Evolutionary conservation across 1,284 basidiomycete species (phyloP).

Genomic region (Cerioporus squamosus): DNA sequence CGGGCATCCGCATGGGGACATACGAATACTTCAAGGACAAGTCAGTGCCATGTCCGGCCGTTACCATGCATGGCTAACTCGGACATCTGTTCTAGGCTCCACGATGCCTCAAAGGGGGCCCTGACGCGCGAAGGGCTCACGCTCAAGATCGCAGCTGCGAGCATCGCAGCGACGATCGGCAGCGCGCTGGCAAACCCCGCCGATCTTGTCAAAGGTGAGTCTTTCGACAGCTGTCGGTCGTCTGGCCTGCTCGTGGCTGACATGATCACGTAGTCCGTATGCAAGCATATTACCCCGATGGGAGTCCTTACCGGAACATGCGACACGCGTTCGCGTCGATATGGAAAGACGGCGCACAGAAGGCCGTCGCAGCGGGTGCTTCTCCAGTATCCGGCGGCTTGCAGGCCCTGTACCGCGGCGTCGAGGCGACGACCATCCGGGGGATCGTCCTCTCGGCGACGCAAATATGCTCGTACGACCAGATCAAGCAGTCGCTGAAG

Average conservation of each 20-base stretch:
- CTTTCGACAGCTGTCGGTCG: neutral
- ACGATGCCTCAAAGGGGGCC: constrained; percentile 30
- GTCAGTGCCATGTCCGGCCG: constrained; percentile 26
- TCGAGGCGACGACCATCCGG: constrained; percentile 41
- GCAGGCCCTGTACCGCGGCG: constrained; percentile 40
- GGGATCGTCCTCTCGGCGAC: constrained; percentile 41
- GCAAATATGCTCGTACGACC: constrained; percentile 46
- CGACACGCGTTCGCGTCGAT: constrained; percentile 39
- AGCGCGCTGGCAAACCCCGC: constrained; percentile 44
- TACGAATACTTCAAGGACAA: constrained; percentile 46
- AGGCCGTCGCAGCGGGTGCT: constrained; percentile 9
- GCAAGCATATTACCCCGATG: constrained; percentile 42
- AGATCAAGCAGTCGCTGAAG: constrained; percentile 43
- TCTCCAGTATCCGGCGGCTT: constrained; percentile 32
- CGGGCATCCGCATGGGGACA: constrained; percentile 41
- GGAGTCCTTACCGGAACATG: constrained; percentile 39
- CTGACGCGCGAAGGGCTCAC: constrained; percentile 38
- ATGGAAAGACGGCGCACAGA: constrained; percentile 36
- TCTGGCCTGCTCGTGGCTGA: neutral
- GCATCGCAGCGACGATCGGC: constrained; percentile 40
- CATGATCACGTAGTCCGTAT: constrained; percentile 38
- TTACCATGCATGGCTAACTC: too few species aligned
- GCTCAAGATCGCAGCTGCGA: constrained; percentile 41
- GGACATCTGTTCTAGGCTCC: constrained; percentile 20
- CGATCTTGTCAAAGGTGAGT: constrained; percentile 42